Percentiles rank a stretch among this genome's conserved stretches.
Conservation (phyloP, 2,329 filamentous ascomycete species). For the Acarospora socialis region DNA sequence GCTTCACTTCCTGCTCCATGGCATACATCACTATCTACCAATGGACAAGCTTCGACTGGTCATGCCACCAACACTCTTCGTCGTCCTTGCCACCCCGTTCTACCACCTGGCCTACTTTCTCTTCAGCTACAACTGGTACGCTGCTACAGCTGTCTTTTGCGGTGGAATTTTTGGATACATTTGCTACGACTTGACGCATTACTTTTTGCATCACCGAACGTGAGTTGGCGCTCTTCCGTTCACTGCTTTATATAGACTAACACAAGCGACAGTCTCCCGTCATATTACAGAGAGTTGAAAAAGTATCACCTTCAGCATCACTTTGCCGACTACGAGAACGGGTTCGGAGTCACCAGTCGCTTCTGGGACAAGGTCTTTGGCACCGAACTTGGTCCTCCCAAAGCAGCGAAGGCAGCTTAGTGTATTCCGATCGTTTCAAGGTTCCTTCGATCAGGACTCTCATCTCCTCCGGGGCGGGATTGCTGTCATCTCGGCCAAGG, state of each 20-base stretch:
- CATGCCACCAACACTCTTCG: constrained; percentile 85
- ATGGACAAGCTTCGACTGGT: constrained; percentile 97
- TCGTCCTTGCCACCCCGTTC: constrained; percentile 73
- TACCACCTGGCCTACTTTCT: constrained; percentile 77
- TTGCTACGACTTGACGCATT: constrained; percentile 94
- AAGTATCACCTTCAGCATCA: constrained; percentile 96
- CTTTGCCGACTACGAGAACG: constrained; percentile 95
- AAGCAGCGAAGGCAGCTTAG: constrained; percentile 17
- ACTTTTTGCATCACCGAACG: constrained; percentile 94
- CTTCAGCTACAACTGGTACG: constrained; percentile 75
- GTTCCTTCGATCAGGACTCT: background rate
- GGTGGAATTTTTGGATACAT: constrained; percentile 93
- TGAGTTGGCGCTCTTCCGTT: constrained; percentile 25
- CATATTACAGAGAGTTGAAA: constrained; percentile 84
- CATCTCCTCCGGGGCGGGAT: too few species aligned
- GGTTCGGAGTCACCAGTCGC: constrained; percentile 87
- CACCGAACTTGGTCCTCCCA: constrained; percentile 51
- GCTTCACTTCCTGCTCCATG: constrained; percentile 83
- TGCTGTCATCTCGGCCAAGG: too few species aligned
- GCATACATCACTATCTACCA: constrained; percentile 96
- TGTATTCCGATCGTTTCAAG: background rate
- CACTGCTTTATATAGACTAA: constrained; percentile 7
- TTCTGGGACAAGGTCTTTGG: constrained; percentile 94
- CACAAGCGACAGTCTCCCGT: constrained; percentile 46
- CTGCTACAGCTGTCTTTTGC: constrained; percentile 63